phyloP scores from a whole-genome alignment of 108 stramenopile genomes.

The Stephanodiscus minutulus region DNA sequence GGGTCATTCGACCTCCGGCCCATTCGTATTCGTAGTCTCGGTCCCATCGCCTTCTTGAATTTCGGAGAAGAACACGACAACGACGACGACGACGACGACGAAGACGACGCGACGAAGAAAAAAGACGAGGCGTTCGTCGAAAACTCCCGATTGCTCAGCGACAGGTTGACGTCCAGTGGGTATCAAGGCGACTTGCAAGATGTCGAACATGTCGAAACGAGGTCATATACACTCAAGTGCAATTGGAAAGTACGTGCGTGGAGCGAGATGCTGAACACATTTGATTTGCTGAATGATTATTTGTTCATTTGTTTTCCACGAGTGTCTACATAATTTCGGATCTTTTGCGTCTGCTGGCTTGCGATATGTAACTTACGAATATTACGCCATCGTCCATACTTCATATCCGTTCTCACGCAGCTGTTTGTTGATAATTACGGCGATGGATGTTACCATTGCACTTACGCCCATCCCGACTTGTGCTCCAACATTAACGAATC shows the following conservation, averaged over 20 bases:
- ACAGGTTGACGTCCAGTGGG: constrained; percentile 16
- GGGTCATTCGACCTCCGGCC: constrained; percentile 26
- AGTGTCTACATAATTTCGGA: no score
- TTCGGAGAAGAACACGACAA: no score
- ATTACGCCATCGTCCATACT: neutral
- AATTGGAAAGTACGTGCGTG: constrained; percentile 39
- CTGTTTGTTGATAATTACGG: constrained; percentile 39
- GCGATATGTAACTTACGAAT: neutral
- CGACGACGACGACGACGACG: no score
- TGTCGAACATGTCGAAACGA: constrained; percentile 14
- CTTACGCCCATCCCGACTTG: constrained; percentile 42
- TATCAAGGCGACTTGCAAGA: constrained; percentile 16
- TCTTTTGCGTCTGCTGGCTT: no score
- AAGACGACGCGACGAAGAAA: neutral
- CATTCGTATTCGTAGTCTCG: constrained; percentile 11
- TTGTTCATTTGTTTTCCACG: no score
- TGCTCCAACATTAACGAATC: constrained; percentile 27
- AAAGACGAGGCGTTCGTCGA: constrained; percentile 11
- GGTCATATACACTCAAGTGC: constrained; percentile 32
- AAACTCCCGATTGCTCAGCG: neutral
- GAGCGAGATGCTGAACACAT: no score
- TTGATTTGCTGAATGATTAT: no score
- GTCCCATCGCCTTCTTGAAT: constrained; percentile 29
- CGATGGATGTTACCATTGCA: constrained; percentile 48
- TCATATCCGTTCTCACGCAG: neutral